Base-by-base conservation (phyloP, 1,284 basidiomycete genomes). In the Cryptococcus sp. region DNA sequence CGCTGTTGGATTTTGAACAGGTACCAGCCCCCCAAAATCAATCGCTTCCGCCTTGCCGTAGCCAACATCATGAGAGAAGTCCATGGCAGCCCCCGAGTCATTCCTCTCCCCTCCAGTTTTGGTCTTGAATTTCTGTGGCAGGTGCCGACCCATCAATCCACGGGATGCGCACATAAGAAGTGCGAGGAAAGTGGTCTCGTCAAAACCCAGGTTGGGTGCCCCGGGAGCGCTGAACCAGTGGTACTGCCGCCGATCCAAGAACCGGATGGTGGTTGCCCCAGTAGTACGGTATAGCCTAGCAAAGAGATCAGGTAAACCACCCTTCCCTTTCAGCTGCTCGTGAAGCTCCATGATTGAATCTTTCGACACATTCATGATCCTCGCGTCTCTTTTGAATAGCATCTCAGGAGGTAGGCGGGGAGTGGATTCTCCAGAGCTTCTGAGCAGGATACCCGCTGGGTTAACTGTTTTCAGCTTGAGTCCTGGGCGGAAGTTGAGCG, bases 1-100 rank as follows among this genome's bases (percentile, higher is more conserved):
- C 21, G 38, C 28, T 28, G n/a, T 42, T 21, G 28, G 21, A n/a
- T 36, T n/a, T 18, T 43, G 38, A 40, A 44, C 16, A 1, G 57
- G 57, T 4, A 59, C 21, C 24, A 59, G 48, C 15, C 57, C 57
- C 9, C 57, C 57, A 23, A 59, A 55, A 46, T 59, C 57, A 16
- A 59, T 55, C 16, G 53, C 37, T 21, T 55, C 44, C 9, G 47
- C 43, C 28, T 20, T n/a, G 13, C 46, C 38, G 23, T 59, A 59
- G n/a, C 42, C 43, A 0, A 47, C 35, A 18, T 50, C 47, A 47
- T 28, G 20, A 7, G 20, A 20, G 20, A 56, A 33, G 40, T 35
- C 39, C 33, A 37, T 37, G 12, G 20, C 37, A n/a, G 33, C 13
- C 33, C 43, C 28, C 20, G 36, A 15, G 33, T 51, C 37, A 28